Percentiles rank a stretch among this genome's conserved stretches.
These are phyloP conservation scores for Geotrichum reessii DNA, from an alignment of 1,139 yeast species.

Conservation along the genomic window DNA sequence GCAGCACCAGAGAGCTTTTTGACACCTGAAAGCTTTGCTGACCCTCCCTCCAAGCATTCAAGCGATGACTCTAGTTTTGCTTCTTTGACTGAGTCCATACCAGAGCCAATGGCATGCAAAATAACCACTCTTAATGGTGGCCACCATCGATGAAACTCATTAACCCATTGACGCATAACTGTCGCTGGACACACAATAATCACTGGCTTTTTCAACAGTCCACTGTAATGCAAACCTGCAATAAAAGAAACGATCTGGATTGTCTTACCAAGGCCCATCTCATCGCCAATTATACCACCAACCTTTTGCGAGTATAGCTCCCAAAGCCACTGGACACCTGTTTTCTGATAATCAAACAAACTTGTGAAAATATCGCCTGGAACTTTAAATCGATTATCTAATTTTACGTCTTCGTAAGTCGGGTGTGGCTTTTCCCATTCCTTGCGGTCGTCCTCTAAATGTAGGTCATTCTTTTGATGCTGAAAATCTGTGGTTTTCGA, in stretches of 20 bases:
- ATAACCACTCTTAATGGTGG: slow-evolving; percentile 86
- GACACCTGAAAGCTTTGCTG: slow-evolving; percentile 28
- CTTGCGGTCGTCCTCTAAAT: slow-evolving; percentile 34
- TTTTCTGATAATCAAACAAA: slow-evolving; percentile 86
- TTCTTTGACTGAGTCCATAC: slow-evolving; percentile 58
- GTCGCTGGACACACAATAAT: slow-evolving; percentile 94
- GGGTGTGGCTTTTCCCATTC: slow-evolving; percentile 81
- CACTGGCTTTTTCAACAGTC: slow-evolving; percentile 67
- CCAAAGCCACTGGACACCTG: slow-evolving; percentile 70
- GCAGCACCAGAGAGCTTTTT: slow-evolving; percentile 32
- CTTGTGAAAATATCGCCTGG: slow-evolving; percentile 92
- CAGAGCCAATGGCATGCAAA: slow-evolving; percentile 87
- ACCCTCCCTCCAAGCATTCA: slow-evolving; percentile 44
- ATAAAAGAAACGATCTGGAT: slow-evolving; percentile 84
- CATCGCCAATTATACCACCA: slow-evolving; percentile 96
- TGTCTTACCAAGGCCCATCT: slow-evolving; percentile 96
- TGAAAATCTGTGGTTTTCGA: slow-evolving; percentile 8
- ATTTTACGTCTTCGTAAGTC: slow-evolving; percentile 60
- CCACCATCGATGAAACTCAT: slow-evolving; percentile 97
- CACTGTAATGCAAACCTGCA: slow-evolving; percentile 85
- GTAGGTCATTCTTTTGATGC: slow-evolving; percentile 1
- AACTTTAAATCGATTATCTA: slow-evolving; percentile 61
- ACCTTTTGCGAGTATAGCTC: slow-evolving; percentile 80
- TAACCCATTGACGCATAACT: slow-evolving; percentile 92
- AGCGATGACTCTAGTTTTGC: slow-evolving; percentile 46